Percentiles rank a stretch among this genome's conserved stretches.
phyloP scores from a whole-genome alignment of 345 rosid genomes.

The Populus alba region DNA sequence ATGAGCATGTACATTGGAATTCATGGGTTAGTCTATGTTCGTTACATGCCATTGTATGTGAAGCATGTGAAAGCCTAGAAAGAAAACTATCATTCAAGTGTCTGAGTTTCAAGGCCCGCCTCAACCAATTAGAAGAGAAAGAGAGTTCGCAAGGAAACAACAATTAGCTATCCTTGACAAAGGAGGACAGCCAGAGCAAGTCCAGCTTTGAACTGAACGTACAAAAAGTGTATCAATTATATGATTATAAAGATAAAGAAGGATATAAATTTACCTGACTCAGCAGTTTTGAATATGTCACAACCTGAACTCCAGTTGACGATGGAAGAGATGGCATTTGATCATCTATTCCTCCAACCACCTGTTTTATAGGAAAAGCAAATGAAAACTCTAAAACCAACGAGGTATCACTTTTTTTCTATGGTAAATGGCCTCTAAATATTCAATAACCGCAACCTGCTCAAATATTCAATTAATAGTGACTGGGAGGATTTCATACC shows the following conservation, averaged over 20 bases:
- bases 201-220: not conserved
- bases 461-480: slow-evolving; percentile 15
- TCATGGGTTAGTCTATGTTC: not conserved
- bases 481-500: slow-evolving; percentile 47
- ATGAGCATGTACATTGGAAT: not conserved
- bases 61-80: no score
- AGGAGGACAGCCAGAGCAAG: no score
- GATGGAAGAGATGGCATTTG: slow-evolving; percentile 77
- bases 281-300: slow-evolving; percentile 68
- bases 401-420: not conserved
- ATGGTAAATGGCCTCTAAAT: not conserved
- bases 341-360: slow-evolving; percentile 87
- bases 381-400: slow-evolving; percentile 11
- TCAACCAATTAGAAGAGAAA: no score
- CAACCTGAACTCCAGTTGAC: slow-evolving; percentile 62
- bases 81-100: no score
- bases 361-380: slow-evolving; percentile 44
- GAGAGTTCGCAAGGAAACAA: no score
- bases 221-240: not conserved
- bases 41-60: no score
- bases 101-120: no score
- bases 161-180: no score
- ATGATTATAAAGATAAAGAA: not conserved
- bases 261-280: slow-evolving; percentile 58
- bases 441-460: not conserved